phyloP scores from a whole-genome alignment of 2,329 filamentous ascomycete genomes.

The Cercospora janseana region DNA sequence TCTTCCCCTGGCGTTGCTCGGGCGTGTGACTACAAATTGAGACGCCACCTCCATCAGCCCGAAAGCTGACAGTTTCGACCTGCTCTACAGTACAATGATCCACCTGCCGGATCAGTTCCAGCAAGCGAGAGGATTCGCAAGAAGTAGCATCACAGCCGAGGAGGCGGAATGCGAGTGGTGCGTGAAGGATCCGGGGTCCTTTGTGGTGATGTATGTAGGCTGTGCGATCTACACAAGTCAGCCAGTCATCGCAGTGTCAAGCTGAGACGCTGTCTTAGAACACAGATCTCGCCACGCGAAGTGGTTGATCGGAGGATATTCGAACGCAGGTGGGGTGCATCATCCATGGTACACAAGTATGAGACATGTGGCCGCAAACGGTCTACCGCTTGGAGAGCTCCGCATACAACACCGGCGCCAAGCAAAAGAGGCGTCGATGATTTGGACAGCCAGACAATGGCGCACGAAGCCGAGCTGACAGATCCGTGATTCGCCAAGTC shows the following conservation, averaged over 20 bases:
- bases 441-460: slow-evolving; percentile 10
- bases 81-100: slow-evolving; percentile 13
- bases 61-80: slow-evolving; percentile 1
- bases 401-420: slow-evolving; percentile 6
- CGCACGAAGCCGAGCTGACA: background rate
- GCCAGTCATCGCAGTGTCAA: slow-evolving; percentile 4
- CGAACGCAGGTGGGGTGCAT: slow-evolving; percentile 5
- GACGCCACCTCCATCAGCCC: slow-evolving; percentile 10
- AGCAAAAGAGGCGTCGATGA: slow-evolving; percentile 6
- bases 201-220: slow-evolving; percentile 8
- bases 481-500: background rate
- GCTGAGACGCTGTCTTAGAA: slow-evolving; percentile 5
- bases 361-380: slow-evolving; percentile 12
- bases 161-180: background rate
- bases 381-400: slow-evolving; percentile 6
- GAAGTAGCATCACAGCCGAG: slow-evolving; percentile 1
- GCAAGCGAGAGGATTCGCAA: slow-evolving; percentile 2
- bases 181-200: background rate
- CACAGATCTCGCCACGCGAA: background rate
- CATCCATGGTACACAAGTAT: slow-evolving; percentile 11
- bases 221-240: slow-evolving; percentile 3
- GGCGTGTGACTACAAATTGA: slow-evolving; percentile 3
- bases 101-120: background rate
- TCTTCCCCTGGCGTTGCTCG: slow-evolving; percentile 1
- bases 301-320: slow-evolving; percentile 7